Evolutionary conservation across 2,329 filamentous ascomycete species (phyloP).

Genomic region (Xylaria sp.): DNA sequence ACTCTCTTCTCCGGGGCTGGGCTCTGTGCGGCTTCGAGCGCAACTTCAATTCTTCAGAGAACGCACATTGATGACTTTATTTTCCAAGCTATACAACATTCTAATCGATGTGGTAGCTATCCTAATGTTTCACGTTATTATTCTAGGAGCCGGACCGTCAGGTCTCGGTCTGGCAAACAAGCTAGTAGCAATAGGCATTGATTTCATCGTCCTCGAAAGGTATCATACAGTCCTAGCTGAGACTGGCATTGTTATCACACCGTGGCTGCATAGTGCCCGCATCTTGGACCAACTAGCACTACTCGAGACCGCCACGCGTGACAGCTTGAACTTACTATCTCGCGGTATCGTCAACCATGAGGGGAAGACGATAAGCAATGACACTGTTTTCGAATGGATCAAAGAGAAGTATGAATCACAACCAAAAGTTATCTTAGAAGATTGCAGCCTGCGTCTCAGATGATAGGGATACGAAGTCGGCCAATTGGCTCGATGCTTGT

Average conservation of each 20-base stretch:
- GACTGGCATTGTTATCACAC: slow-evolving; percentile 6
- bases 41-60: too few species aligned
- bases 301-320: neutral
- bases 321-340: neutral
- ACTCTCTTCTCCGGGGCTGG: too few species aligned
- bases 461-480: too few species aligned
- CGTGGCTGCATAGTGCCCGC: slow-evolving; percentile 12
- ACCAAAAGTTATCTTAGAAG: neutral
- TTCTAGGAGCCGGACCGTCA: slow-evolving; percentile 8
- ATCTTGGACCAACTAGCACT: slow-evolving; percentile 16
- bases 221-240: neutral
- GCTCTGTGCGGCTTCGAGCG: too few species aligned
- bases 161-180: slow-evolving; percentile 6
- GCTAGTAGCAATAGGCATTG: neutral
- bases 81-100: too few species aligned
- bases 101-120: too few species aligned
- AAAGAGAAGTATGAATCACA: neutral
- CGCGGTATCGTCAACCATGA: neutral
- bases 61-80: too few species aligned
- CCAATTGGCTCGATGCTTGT: too few species aligned
- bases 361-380: slow-evolving; percentile 1
- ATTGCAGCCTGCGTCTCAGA: too few species aligned
- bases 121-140: slow-evolving; percentile 8
- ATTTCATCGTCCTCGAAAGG: slow-evolving; percentile 15
- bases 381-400: slow-evolving; percentile 1